A percentile compares a stretch with the other conserved stretches of the same genome.
These are phyloP conservation scores for Pestalotiopsis sp. DNA, from an alignment of 2,329 filamentous ascomycete species.

Conservation along the genomic window DNA sequence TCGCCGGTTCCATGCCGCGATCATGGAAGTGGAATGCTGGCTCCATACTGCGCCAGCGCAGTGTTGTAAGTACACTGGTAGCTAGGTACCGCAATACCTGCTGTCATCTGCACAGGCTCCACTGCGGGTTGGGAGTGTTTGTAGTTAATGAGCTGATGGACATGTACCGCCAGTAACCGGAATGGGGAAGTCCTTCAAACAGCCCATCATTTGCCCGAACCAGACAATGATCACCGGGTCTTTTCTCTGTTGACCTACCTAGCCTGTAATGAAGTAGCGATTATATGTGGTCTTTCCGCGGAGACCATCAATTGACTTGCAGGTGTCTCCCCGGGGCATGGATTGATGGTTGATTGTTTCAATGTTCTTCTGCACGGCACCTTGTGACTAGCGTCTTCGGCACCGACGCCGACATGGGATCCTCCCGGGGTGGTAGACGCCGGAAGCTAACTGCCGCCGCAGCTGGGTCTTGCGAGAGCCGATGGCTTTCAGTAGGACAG, in stretches of 20 bases:
- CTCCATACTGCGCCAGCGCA: neutral
- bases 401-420: neutral
- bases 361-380: neutral
- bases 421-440: neutral
- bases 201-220: neutral
- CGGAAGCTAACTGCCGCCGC: neutral
- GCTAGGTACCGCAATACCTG: neutral
- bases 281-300: neutral
- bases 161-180: neutral
- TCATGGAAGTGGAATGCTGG: neutral
- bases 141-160: neutral
- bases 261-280: neutral
- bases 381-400: neutral
- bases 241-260: neutral
- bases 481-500: neutral
- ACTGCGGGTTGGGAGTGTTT: neutral
- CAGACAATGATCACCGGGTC: neutral
- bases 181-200: neutral
- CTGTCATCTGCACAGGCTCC: neutral
- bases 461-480: neutral
- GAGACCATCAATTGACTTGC: neutral
- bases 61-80: neutral
- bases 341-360: too few relatives aligned
- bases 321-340: neutral
- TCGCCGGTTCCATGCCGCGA: neutral